Evolutionary conservation across 495 filamentous ascomycete genomes (phyloP).

Genomic region (Parathielavia appendiculata): DNA sequence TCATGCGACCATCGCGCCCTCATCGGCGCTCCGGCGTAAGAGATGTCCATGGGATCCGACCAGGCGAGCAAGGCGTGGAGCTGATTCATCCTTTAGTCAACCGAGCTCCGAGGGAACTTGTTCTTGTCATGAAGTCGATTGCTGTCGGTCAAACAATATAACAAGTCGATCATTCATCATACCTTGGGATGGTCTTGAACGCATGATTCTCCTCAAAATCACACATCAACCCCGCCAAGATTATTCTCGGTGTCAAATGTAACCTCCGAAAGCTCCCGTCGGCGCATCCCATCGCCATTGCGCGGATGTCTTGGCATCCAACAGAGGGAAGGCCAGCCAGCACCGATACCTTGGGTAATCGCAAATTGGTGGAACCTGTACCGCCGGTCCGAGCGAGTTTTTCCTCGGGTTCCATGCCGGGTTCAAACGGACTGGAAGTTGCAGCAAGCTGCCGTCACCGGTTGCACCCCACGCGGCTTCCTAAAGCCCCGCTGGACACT

Average conservation of each 20-base stretch:
- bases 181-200: not conserved
- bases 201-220: not conserved
- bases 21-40: not conserved
- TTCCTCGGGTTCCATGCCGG: no score
- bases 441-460: conserved; percentile 4
- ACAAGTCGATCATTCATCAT: not conserved
- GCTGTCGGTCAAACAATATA: conserved; percentile 2
- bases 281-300: no score
- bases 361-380: no score
- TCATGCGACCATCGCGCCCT: not conserved
- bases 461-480: conserved; percentile 21
- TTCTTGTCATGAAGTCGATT: not conserved
- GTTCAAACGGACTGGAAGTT: no score
- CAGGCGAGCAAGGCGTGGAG: not conserved
- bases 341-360: no score
- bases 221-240: not conserved
- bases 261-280: not conserved
- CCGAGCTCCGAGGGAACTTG: not conserved
- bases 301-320: not conserved
- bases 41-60: conserved; percentile 2
- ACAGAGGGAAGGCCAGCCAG: not conserved
- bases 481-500: conserved; percentile 21
- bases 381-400: no score
- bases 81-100: conserved; percentile 13
- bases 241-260: conserved; percentile 3